Base-by-base conservation (phyloP, 1,284 basidiomycete genomes). In the Meripilus lineatus region DNA sequence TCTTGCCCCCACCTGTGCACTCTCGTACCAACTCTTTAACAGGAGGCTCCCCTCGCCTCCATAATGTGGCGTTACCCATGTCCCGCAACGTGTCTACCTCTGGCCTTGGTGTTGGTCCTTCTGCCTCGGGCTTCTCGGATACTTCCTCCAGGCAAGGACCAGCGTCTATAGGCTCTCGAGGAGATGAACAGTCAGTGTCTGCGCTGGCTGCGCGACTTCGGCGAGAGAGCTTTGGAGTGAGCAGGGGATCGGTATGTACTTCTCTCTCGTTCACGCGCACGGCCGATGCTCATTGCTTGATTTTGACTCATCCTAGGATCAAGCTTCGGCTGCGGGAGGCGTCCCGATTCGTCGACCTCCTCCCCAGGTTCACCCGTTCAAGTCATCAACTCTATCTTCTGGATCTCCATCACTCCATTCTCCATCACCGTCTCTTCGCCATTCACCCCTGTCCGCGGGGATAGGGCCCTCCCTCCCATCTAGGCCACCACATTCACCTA, bases 351-450 rank as follows among this genome's bases (percentile, higher is more conserved):
- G 81, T 8, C 66, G 71, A 42, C 75, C 76, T 0, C 69, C 66
- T 22, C 64, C 81, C 24, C 72, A 69, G 0, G 69, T 80, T 1
- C 70, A 80, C 51, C 79, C 81, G 4, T 87, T 87, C 72, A 87
- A 85, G 58, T 75, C 79, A 3, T 77, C 77, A 36, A 82, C 83
- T 0, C 66, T 87, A 14, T 77, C 79, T 0, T 78, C 74, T 1
- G 71, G 71, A 5, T 74, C 62, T 41, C 72, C 73, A 0, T 74
- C 73, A 2, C 57, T 75, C 1, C 70, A 74, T 51, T 74, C 71
- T 0, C 67, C 72, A 1, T 72, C 72, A 0, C 67, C 73, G 3
- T 74, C 74, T 3, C 58, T 71, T 3, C 66, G 70, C 11, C 69
- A 71, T 30, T 74, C 71, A 4, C 70, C 72, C 1, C 58, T 72